Percentiles rank a stretch among this genome's conserved stretches.
Conservation (phyloP, 768 basidiomycete genomes). For the Tricholoma hemisulphureum region DNA sequence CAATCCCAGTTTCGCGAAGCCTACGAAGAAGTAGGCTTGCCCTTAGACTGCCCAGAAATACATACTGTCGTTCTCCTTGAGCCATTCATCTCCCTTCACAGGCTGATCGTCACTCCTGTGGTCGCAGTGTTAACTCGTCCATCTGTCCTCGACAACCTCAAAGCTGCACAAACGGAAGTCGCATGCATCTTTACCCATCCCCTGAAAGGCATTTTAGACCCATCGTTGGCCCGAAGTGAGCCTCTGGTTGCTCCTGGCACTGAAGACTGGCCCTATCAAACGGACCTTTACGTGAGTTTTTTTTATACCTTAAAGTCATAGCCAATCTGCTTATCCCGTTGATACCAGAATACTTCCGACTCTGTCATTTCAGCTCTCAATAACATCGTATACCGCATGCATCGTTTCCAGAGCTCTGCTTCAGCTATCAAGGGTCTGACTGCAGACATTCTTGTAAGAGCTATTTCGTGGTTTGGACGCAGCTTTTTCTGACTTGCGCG, state of each 20-base stretch:
- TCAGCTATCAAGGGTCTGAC: conserved; percentile 86
- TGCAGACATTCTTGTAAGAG: conserved; percentile 71
- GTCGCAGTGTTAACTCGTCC: conserved; percentile 64
- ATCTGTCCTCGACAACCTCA: conserved; percentile 49
- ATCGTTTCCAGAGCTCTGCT: conserved; percentile 74
- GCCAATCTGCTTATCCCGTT: background rate
- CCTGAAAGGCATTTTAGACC: conserved; percentile 69
- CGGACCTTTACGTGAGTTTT: conserved; percentile 63
- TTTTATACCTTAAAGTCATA: background rate
- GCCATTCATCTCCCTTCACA: conserved; percentile 66
- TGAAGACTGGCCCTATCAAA: conserved; percentile 80
- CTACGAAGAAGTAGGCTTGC: conserved; percentile 77
- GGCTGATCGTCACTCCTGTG: conserved; percentile 75
- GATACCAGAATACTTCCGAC: conserved; percentile 56
- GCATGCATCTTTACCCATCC: conserved; percentile 79
- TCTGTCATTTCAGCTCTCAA: conserved; percentile 45
- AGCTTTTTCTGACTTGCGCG: background rate
- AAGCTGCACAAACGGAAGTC: conserved; percentile 66
- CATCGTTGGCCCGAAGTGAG: conserved; percentile 42
- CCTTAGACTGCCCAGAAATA: conserved; percentile 53
- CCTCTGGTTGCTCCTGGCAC: conserved; percentile 57
- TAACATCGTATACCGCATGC: conserved; percentile 68
- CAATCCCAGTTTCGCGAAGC: conserved; percentile 76
- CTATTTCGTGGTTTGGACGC: background rate
- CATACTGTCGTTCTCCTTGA: conserved; percentile 60